Conservation (phyloP, 2,329 filamentous ascomycete genomes). For the Penicillium olsonii region DNA sequence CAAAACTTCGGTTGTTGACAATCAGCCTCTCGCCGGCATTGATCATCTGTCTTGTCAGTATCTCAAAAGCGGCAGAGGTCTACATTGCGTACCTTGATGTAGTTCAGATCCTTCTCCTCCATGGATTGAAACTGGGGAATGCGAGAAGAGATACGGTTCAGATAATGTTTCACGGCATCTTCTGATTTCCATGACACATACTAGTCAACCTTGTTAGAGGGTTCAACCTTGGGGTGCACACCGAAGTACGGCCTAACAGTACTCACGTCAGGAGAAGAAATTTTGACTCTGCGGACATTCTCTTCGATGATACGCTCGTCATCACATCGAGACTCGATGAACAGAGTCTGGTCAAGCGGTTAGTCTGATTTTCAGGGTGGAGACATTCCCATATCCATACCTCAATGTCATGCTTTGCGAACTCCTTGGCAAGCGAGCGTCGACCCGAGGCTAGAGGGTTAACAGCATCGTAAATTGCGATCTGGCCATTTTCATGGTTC, state of each 20-base stretch:
- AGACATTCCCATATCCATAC: slow-evolving; percentile 46
- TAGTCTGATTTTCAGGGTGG: neutral
- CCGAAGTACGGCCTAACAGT: neutral
- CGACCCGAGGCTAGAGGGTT: slow-evolving; percentile 85
- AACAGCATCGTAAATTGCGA: slow-evolving; percentile 97
- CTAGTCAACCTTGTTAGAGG: slow-evolving; percentile 42
- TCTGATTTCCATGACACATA: slow-evolving; percentile 90
- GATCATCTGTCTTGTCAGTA: slow-evolving; percentile 67
- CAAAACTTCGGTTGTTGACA: slow-evolving; percentile 96
- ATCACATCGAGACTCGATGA: slow-evolving; percentile 94
- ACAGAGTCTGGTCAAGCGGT: slow-evolving; percentile 70
- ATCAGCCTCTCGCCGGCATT: slow-evolving; percentile 91
- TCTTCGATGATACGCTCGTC: slow-evolving; percentile 93
- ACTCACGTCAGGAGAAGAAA: slow-evolving; percentile 87
- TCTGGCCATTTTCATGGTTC: slow-evolving; percentile 95
- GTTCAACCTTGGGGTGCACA: slow-evolving; percentile 7
- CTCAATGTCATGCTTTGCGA: slow-evolving; percentile 95
- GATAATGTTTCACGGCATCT: slow-evolving; percentile 88
- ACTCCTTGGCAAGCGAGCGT: slow-evolving; percentile 86
- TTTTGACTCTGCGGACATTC: slow-evolving; percentile 96
- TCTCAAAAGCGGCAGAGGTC: neutral
- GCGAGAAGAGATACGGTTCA: slow-evolving; percentile 83
- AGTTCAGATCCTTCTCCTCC: slow-evolving; percentile 90
- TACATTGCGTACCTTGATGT: slow-evolving; percentile 67
- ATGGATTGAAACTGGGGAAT: slow-evolving; percentile 98